phyloP scores from a whole-genome alignment of 805 yeast genomes.

The Diddensiella caesifluorescens region DNA sequence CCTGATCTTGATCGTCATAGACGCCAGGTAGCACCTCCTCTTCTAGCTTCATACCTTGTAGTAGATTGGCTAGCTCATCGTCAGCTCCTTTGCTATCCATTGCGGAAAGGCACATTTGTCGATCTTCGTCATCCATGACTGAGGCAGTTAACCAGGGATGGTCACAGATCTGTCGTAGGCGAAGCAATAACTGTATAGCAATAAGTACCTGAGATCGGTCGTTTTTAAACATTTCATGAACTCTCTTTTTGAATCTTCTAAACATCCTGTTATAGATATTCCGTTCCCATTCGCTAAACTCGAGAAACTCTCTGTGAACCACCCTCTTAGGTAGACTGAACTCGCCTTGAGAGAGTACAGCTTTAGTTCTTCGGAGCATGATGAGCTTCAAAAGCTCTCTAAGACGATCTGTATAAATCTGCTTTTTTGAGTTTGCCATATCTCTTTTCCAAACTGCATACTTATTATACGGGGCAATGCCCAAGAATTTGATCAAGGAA shows the following conservation, averaged over 20 bases:
- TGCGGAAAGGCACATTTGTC: slow-evolving; percentile 20
- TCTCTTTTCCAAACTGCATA: slow-evolving; percentile 24
- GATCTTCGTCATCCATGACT: slow-evolving; percentile 12
- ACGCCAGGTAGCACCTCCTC: slow-evolving; percentile 4
- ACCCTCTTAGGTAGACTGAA: slow-evolving; percentile 25
- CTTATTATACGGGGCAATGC: slow-evolving; percentile 27
- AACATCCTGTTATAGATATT: slow-evolving; percentile 27
- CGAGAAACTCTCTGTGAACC: slow-evolving; percentile 21
- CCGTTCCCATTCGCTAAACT: slow-evolving; percentile 28
- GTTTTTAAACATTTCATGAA: slow-evolving; percentile 27
- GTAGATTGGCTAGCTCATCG: slow-evolving; percentile 28
- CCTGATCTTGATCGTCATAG: background rate
- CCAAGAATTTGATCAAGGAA: slow-evolving; percentile 42
- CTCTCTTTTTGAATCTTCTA: slow-evolving; percentile 20
- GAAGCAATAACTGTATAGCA: slow-evolving; percentile 31
- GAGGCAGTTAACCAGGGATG: slow-evolving; percentile 20
- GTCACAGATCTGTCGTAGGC: slow-evolving; percentile 38
- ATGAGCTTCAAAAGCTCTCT: slow-evolving; percentile 30
- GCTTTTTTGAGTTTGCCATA: slow-evolving; percentile 24
- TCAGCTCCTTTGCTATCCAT: slow-evolving; percentile 17
- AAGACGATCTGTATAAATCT: slow-evolving; percentile 23
- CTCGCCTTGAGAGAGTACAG: slow-evolving; percentile 28
- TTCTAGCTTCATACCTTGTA: slow-evolving; percentile 23
- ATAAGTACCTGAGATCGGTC: slow-evolving; percentile 13
- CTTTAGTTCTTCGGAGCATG: slow-evolving; percentile 46